Conservation (phyloP, 805 yeast genomes). For the Citeromyces nyonsensis region DNA sequence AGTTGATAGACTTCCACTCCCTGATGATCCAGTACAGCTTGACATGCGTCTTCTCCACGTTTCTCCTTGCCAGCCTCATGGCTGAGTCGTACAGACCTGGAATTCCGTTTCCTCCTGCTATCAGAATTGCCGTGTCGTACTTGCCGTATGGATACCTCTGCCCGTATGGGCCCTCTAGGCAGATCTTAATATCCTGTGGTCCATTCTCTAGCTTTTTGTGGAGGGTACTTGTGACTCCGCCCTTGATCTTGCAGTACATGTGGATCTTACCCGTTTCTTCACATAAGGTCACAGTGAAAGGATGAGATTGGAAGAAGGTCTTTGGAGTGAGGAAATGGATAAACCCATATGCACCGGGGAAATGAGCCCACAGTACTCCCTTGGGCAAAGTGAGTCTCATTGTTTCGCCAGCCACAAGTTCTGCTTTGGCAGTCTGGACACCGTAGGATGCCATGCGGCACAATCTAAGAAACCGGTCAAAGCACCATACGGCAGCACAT, state of each 20-base stretch:
- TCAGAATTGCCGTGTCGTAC: slow-evolving; percentile 36
- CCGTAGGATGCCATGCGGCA: slow-evolving; percentile 19
- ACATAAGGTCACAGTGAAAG: slow-evolving; percentile 42
- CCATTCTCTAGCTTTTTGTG: slow-evolving; percentile 14
- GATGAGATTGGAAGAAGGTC: slow-evolving; percentile 60
- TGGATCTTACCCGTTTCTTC: slow-evolving; percentile 16
- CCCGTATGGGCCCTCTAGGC: slow-evolving; percentile 65
- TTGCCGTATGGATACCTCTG: slow-evolving; percentile 26
- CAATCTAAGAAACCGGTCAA: slow-evolving; percentile 33
- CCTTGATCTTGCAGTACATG: slow-evolving; percentile 32
- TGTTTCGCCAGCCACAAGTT: slow-evolving; percentile 25
- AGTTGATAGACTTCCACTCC: slow-evolving; percentile 29
- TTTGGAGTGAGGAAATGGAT: slow-evolving; percentile 36
- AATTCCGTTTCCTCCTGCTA: slow-evolving; percentile 69
- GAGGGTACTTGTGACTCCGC: slow-evolving; percentile 38
- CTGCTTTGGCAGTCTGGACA: slow-evolving; percentile 18
- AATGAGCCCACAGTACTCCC: slow-evolving; percentile 30
- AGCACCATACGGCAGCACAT: slow-evolving; percentile 29
- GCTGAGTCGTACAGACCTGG: slow-evolving; percentile 36
- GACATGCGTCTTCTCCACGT: slow-evolving; percentile 13
- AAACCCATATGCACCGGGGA: slow-evolving; percentile 42
- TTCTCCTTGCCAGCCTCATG: slow-evolving; percentile 8
- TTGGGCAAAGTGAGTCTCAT: slow-evolving; percentile 29
- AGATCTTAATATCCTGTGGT: slow-evolving; percentile 14
- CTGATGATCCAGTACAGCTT: slow-evolving; percentile 53